Percentiles rank a stretch among this genome's conserved stretches.
Evolutionary conservation across 2,329 filamentous ascomycete species (phyloP).

Genomic region (Didymella lethalis): DNA sequence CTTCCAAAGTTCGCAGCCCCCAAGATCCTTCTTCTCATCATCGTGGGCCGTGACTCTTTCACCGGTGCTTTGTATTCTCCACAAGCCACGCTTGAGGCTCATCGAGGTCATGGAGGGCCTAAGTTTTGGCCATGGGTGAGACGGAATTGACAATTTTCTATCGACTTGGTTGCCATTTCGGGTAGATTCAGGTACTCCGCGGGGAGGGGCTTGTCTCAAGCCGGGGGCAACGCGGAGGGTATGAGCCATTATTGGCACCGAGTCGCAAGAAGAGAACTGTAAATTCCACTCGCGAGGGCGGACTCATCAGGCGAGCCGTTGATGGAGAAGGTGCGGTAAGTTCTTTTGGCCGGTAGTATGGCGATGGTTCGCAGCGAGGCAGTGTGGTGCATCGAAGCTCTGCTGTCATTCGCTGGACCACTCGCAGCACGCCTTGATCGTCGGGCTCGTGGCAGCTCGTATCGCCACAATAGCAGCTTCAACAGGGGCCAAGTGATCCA

Average conservation of each 20-base stretch:
- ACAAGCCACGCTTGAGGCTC: constrained; percentile 21
- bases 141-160: not conserved
- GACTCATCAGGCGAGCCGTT: constrained; percentile 16
- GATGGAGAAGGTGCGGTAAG: constrained; percentile 1
- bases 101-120: constrained; percentile 13
- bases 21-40: constrained; percentile 11
- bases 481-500: constrained; percentile 1
- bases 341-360: constrained; percentile 18
- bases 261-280: constrained; percentile 1
- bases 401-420: constrained; percentile 8
- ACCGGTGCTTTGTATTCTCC: constrained; percentile 7
- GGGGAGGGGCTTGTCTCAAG: constrained; percentile 16
- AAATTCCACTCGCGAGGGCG: not conserved
- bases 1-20: constrained; percentile 15
- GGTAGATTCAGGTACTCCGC: constrained; percentile 6
- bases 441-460: constrained; percentile 1
- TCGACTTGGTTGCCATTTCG: constrained; percentile 1
- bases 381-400: constrained; percentile 3
- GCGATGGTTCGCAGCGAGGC: constrained; percentile 19
- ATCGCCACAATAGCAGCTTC: constrained; percentile 7
- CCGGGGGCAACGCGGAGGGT: not conserved
- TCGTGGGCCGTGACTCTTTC: constrained; percentile 9
- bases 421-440: constrained; percentile 6
- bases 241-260: constrained; percentile 11
- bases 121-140: constrained; percentile 6